Conservation (phyloP, 495 filamentous ascomycete species). For the Trichoderma erinaceum region DNA sequence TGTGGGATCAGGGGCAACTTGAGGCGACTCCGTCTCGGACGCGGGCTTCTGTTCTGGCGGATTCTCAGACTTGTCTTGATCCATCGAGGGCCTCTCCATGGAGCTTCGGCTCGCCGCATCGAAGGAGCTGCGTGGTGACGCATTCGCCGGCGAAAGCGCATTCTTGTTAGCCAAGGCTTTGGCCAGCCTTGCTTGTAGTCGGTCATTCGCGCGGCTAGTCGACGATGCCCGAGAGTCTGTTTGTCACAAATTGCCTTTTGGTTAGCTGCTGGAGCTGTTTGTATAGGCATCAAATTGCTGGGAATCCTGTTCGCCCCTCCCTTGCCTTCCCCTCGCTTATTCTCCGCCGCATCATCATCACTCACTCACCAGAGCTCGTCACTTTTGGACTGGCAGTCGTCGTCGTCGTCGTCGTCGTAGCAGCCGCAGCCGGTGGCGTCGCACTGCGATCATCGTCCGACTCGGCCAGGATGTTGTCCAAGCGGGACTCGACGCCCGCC, state of each 20-base stretch:
- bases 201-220: slow-evolving; percentile 57
- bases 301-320: slow-evolving; percentile 20
- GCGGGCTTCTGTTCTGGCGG: background rate
- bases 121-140: slow-evolving; percentile 20
- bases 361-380: slow-evolving; percentile 20
- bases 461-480: slow-evolving; percentile 88
- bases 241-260: slow-evolving; percentile 25
- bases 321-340: slow-evolving; percentile 9
- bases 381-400: slow-evolving; percentile 26
- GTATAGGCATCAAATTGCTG: background rate
- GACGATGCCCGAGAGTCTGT: slow-evolving; percentile 47
- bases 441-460: slow-evolving; percentile 44
- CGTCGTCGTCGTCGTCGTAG: slow-evolving; percentile 3
- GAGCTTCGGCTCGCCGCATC: slow-evolving; percentile 22
- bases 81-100: slow-evolving; percentile 6
- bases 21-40: background rate
- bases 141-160: background rate
- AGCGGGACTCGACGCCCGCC: slow-evolving; percentile 83
- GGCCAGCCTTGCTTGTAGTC: slow-evolving; percentile 81
- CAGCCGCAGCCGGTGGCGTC: slow-evolving; percentile 17
- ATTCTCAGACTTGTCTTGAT: background rate
- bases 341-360: background rate
- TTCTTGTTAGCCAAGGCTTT: slow-evolving; percentile 47
- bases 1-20: no score
- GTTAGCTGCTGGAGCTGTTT: slow-evolving; percentile 13